Conservation (phyloP, 2,329 filamentous ascomycete genomes). For the Sclerotinia glacialis region DNA sequence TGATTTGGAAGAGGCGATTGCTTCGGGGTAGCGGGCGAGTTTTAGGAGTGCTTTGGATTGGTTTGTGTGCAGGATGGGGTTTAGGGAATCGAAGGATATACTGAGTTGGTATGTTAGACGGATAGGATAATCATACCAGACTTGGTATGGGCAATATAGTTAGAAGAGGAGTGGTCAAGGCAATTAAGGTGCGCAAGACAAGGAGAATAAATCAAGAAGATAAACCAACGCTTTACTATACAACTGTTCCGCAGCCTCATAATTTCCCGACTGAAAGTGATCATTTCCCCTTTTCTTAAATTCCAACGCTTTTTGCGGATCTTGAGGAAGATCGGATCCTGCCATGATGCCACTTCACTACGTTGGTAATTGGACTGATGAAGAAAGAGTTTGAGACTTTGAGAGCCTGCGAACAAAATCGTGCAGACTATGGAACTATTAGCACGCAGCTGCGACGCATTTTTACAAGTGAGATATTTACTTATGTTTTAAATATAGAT, state of each 20-base stretch:
- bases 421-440: not conserved
- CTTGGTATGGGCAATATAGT: constrained; percentile 3
- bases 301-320: constrained; percentile 32
- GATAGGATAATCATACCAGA: not conserved
- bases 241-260: constrained; percentile 59
- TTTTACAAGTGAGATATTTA: not conserved
- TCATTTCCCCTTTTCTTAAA: constrained; percentile 41
- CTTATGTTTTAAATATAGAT: too few species aligned
- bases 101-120: constrained; percentile 43
- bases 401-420: not conserved
- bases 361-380: not conserved
- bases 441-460: not conserved
- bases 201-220: constrained; percentile 17
- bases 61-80: constrained; percentile 83
- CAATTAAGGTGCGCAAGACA: not conserved
- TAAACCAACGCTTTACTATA: constrained; percentile 67
- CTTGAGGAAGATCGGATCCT: constrained; percentile 25
- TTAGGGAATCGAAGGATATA: constrained; percentile 73
- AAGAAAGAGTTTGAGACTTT: not conserved
- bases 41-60: constrained; percentile 79
- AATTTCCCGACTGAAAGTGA: constrained; percentile 65
- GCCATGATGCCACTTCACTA: constrained; percentile 29
- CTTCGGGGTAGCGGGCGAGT: constrained; percentile 68
- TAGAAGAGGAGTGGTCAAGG: not conserved
- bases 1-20: constrained; percentile 72